phyloP scores from a whole-genome alignment of 495 filamentous ascomycete genomes.

The Podospora bellae-mahoneyi region DNA sequence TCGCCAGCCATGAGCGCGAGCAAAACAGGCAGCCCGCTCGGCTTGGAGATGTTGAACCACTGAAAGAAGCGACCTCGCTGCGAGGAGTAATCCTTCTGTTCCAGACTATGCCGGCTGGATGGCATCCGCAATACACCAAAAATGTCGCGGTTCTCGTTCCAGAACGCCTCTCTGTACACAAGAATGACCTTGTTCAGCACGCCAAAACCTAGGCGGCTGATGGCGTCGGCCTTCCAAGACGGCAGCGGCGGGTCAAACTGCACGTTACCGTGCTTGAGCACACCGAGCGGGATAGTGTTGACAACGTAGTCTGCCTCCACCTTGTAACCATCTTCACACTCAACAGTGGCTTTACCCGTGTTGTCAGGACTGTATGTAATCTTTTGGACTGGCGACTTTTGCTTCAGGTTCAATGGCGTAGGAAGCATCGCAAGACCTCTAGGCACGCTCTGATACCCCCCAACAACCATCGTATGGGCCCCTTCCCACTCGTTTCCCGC shows the following conservation, averaged over 20 bases:
- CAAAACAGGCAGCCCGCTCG: conserved; percentile 79
- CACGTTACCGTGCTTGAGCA: conserved; percentile 73
- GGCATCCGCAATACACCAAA: conserved; percentile 83
- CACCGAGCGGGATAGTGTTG: conserved; percentile 82
- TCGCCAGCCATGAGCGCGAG: conserved; percentile 96
- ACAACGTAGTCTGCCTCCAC: conserved; percentile 84
- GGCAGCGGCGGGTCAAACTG: conserved; percentile 82
- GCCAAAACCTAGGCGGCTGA: conserved; percentile 87
- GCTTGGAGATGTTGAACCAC: conserved; percentile 93
- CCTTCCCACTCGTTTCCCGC: conserved; percentile 97
- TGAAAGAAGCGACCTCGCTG: conserved; percentile 83
- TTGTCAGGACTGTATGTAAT: conserved; percentile 62
- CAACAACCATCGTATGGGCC: conserved; percentile 84
- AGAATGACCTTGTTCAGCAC: conserved; percentile 93
- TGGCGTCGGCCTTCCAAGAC: conserved; percentile 75
- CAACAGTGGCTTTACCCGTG: conserved; percentile 51
- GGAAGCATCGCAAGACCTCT: conserved; percentile 75
- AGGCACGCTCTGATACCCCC: conserved; percentile 88
- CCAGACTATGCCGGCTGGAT: conserved; percentile 47
- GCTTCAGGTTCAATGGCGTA: conserved; percentile 72
- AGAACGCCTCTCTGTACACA: conserved; percentile 86
- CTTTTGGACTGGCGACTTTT: conserved; percentile 61
- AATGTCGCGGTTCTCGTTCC: conserved; percentile 89
- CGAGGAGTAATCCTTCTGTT: conserved; percentile 51
- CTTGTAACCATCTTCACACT: conserved; percentile 73